Evolutionary conservation across 169 alveolate species (phyloP), one percentile per base, ranked within the genome.

Genomic region (Gregarina niphandrodes): DNA sequence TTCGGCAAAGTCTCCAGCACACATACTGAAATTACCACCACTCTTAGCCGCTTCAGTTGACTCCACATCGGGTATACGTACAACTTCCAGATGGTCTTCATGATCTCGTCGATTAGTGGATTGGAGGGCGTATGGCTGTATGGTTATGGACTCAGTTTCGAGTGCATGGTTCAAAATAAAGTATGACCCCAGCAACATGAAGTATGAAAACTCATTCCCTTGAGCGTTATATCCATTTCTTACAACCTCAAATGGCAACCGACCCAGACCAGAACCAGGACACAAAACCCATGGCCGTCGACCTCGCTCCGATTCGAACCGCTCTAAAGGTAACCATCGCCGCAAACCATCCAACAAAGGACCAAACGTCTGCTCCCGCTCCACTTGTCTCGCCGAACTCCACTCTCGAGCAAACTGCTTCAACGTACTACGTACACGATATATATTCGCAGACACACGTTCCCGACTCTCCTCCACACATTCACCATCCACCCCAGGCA

Each of bases 181-280:
- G 30, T 73, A 57, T 5, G 84, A 66, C 1, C 74, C 71, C 15
- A 89, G 48, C 2, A 86, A 74, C 98, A 89, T 89, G 55, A 81
- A 84, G 62, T 78, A 84, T 11, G 94, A 77, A 45, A 89, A 75
- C 57, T 89, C 98, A 60, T 89, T 89, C 19, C 98, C 98, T 60
- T 87, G 91, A n/a, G 95, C 75, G 37, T 80, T 66, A 53, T 79
- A 91, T 1, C 98, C 98, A 17, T 64, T 53, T 40, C 67, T 49
- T 36, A 92, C 87, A 1, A 85, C 81, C 53, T 91, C 98, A 47
- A 74, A 91, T 16, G 93, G 91, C 41, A 91, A 56, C 45, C 98
- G 67, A 7, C 96, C 96, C 38, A 91, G 49, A 1, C 98, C 98
- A 26, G 86, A 75, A 1, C 96, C 95, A 1, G 95, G 96, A 21